These are phyloP conservation scores for Bombardia bombarda DNA, from an alignment of 495 filamentous ascomycete species.

Conservation along the genomic window DNA sequence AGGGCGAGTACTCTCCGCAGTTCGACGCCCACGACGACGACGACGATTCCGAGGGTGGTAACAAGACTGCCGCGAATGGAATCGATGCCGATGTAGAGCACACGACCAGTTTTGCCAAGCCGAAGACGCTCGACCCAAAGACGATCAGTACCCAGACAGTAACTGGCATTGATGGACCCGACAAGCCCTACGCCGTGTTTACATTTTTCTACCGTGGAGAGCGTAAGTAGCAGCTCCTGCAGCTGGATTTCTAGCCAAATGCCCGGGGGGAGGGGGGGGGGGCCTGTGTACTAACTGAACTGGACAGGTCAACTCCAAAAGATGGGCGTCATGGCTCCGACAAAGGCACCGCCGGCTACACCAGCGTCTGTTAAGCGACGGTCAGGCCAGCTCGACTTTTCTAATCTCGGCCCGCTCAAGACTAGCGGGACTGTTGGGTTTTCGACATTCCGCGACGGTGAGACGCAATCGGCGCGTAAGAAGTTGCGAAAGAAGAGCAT, in stretches of 20 bases:
- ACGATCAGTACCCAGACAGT: slow-evolving; percentile 97
- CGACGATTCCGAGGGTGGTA: slow-evolving; percentile 49
- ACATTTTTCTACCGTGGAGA: slow-evolving; percentile 97
- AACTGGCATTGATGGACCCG: slow-evolving; percentile 92
- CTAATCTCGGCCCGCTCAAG: slow-evolving; percentile 76
- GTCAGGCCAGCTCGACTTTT: slow-evolving; percentile 72
- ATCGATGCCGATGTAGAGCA: slow-evolving; percentile 75
- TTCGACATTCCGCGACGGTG: slow-evolving; percentile 72
- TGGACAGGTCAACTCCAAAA: slow-evolving; percentile 78
- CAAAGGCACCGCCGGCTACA: slow-evolving; percentile 51
- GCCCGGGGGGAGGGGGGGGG: no score
- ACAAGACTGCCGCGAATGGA: slow-evolving; percentile 26
- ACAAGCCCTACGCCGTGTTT: slow-evolving; percentile 93
- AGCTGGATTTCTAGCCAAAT: not conserved
- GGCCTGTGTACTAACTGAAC: slow-evolving; percentile 6
- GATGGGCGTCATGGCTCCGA: slow-evolving; percentile 71
- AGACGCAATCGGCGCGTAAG: slow-evolving; percentile 34
- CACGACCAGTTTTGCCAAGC: slow-evolving; percentile 97
- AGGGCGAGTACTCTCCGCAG: slow-evolving; percentile 94
- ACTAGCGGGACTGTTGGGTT: slow-evolving; percentile 81
- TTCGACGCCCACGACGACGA: slow-evolving; percentile 96
- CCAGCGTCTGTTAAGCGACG: slow-evolving; percentile 56
- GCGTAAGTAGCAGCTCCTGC: slow-evolving; percentile 50
- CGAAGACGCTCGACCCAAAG: slow-evolving; percentile 93
- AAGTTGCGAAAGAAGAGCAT: slow-evolving; percentile 53